Evolutionary conservation across 768 basidiomycete genomes (phyloP).

Genomic region (Pleurotus djamor): DNA sequence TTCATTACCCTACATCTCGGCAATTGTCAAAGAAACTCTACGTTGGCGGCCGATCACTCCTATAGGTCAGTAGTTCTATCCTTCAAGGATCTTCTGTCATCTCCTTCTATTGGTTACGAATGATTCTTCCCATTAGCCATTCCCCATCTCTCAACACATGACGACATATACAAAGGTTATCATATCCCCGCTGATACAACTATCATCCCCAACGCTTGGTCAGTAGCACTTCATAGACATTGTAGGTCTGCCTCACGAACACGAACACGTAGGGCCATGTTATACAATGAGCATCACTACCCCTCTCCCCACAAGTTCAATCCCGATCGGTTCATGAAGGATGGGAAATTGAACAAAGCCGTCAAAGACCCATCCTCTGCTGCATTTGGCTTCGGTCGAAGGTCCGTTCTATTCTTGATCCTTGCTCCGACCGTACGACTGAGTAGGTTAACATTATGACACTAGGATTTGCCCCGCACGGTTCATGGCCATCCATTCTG

Average conservation of each 20-base stretch:
- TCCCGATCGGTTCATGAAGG: constrained; percentile 36
- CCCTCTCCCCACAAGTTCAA: constrained; percentile 27
- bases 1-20: constrained; percentile 28
- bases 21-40: constrained; percentile 27
- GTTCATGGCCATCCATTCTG: not conserved
- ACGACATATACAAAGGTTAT: constrained; percentile 29
- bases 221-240: not conserved
- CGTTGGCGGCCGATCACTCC: constrained; percentile 23
- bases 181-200: constrained; percentile 21
- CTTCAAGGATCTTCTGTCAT: no score
- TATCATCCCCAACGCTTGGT: constrained; percentile 21
- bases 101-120: not conserved
- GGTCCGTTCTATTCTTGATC: constrained; percentile 5
- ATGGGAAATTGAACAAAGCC: constrained; percentile 13
- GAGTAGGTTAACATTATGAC: not conserved
- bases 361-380: constrained; percentile 15
- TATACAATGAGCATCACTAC: constrained; percentile 27
- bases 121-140: constrained; percentile 18
- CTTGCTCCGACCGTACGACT: no score
- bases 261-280: constrained; percentile 25
- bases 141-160: constrained; percentile 26
- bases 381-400: constrained; percentile 20
- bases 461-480: constrained; percentile 8
- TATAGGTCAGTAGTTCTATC: constrained; percentile 14
- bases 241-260: not conserved